Percentiles rank a stretch among this genome's conserved stretches.
These are phyloP conservation scores for Cytidiella melzeri DNA, from an alignment of 768 basidiomycete species.

Conservation along the genomic window DNA sequence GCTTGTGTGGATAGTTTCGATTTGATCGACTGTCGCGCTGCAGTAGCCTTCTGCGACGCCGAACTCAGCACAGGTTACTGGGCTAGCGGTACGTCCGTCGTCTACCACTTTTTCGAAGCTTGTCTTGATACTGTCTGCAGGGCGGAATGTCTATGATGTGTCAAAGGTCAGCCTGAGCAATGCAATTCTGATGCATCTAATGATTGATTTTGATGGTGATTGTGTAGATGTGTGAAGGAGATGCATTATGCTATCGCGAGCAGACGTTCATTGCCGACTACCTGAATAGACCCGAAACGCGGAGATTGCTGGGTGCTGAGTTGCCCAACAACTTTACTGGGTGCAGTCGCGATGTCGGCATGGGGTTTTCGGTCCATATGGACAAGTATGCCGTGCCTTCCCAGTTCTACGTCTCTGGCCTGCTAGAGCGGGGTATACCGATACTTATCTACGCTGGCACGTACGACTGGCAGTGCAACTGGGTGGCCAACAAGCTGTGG, in stretches of 20 bases:
- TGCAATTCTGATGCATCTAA: background rate
- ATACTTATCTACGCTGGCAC: constrained; percentile 71
- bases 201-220: background rate
- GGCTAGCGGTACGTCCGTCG: constrained; percentile 25
- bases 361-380: constrained; percentile 46
- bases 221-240: constrained; percentile 22
- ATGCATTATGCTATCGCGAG: constrained; percentile 35
- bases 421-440: constrained; percentile 73
- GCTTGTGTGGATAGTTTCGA: constrained; percentile 66
- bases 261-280: constrained; percentile 35
- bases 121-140: constrained; percentile 16
- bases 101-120: background rate
- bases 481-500: constrained; percentile 75
- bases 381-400: constrained; percentile 57
- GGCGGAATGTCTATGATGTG: constrained; percentile 51
- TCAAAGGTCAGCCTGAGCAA: constrained; percentile 35
- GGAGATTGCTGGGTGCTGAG: constrained; percentile 41
- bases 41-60: constrained; percentile 57
- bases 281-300: constrained; percentile 40
- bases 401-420: constrained; percentile 58
- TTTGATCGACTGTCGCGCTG: constrained; percentile 58
- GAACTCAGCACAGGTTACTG: constrained; percentile 42
- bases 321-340: constrained; percentile 44
- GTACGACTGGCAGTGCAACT: constrained; percentile 78
- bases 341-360: constrained; percentile 47